phyloP scores from a whole-genome alignment of 2,329 filamentous ascomycete species.

The Keithomyces neogunnii region DNA sequence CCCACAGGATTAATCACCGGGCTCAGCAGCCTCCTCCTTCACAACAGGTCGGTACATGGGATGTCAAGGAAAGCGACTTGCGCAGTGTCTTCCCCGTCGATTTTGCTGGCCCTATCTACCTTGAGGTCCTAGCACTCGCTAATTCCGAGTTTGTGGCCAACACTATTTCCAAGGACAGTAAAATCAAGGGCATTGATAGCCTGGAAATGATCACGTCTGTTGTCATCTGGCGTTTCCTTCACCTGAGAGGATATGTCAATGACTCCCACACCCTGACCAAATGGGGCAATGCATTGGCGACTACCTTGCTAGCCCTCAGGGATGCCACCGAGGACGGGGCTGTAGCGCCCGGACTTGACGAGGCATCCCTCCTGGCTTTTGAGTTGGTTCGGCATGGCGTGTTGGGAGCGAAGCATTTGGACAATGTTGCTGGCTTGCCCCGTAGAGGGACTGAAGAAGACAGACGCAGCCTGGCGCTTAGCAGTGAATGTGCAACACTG shows the following conservation, averaged over 20 bases:
- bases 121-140: conserved; percentile 59
- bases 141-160: conserved; percentile 61
- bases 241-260: conserved; percentile 79
- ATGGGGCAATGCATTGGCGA: conserved; percentile 75
- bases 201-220: conserved; percentile 62
- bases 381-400: conserved; percentile 76
- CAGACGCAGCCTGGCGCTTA: conserved; percentile 67
- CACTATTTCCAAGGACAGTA: conserved; percentile 53
- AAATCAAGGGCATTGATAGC: conserved; percentile 53
- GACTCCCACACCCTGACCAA: conserved; percentile 68
- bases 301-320: conserved; percentile 55
- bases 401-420: conserved; percentile 60
- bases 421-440: conserved; percentile 46
- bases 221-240: conserved; percentile 79
- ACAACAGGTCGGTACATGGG: conserved; percentile 54
- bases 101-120: conserved; percentile 35
- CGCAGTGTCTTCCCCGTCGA: conserved; percentile 37
- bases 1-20: conserved; percentile 58
- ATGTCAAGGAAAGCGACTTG: conserved; percentile 53
- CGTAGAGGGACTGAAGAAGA: conserved; percentile 59
- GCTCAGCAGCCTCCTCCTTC: conserved; percentile 38
- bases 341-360: conserved; percentile 50
- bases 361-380: conserved; percentile 73
- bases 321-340: conserved; percentile 38
- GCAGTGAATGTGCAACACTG: conserved; percentile 79